A percentile compares a stretch with the other conserved stretches of the same genome.
Conservation (phyloP, 1,139 yeast genomes). For the Eremothecium coryli region DNA sequence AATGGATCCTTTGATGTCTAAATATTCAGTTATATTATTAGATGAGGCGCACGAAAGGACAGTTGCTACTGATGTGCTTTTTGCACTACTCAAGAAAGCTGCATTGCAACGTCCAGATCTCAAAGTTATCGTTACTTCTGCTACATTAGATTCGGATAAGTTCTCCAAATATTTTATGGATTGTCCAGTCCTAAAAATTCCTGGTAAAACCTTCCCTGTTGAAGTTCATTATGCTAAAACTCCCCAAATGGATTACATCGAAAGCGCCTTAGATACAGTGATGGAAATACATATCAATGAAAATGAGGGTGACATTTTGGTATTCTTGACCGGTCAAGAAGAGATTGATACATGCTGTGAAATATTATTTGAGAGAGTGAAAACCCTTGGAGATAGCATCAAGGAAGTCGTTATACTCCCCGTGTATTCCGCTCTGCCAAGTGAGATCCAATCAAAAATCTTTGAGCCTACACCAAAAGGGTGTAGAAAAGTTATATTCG, state of each 20-base stretch:
- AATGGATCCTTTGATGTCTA: conserved; percentile 60
- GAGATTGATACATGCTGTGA: conserved; percentile 90
- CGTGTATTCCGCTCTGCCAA: conserved; percentile 83
- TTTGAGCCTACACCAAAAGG: conserved; percentile 82
- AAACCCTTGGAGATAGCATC: conserved; percentile 52
- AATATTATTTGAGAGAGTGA: conserved; percentile 55
- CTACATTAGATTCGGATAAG: conserved; percentile 79
- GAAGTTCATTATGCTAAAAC: conserved; percentile 66
- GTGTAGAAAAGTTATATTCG: conserved; percentile 78
- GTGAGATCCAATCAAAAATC: conserved; percentile 70
- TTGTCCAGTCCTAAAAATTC: conserved; percentile 76
- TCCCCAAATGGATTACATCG: conserved; percentile 80
- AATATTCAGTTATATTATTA: conserved; percentile 75
- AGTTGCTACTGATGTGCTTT: conserved; percentile 83
- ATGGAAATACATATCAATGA: conserved; percentile 75
- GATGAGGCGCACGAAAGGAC: conserved; percentile 98
- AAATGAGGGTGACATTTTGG: conserved; percentile 72
- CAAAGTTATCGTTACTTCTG: conserved; percentile 79
- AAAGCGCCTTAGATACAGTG: conserved; percentile 71
- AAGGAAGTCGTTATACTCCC: conserved; percentile 74
- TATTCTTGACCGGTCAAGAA: conserved; percentile 83
- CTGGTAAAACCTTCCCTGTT: conserved; percentile 88
- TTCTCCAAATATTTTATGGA: conserved; percentile 67
- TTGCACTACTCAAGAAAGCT: conserved; percentile 75
- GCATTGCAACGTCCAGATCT: conserved; percentile 60